A percentile compares a stretch with the other conserved stretches of the same genome.
phyloP scores from a whole-genome alignment of 192 early-diverging fungal species.

The Coemansia pectinata region DNA sequence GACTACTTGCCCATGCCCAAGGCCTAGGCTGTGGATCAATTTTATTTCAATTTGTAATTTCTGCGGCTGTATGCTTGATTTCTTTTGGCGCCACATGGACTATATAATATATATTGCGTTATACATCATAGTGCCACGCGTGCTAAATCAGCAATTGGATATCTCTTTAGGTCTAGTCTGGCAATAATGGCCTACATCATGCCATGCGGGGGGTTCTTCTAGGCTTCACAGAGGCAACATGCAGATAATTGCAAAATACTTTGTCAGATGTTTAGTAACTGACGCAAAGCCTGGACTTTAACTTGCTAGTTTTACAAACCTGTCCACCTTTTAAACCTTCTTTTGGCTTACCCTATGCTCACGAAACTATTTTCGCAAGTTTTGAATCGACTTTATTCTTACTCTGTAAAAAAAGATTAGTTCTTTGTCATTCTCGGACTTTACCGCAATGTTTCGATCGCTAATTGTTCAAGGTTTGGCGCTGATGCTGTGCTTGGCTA shows the following conservation, averaged over 20 bases:
- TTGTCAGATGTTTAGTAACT: neutral
- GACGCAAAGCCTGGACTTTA: neutral
- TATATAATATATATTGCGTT: neutral
- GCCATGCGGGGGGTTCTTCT: neutral
- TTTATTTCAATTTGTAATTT: neutral
- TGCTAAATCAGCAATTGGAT: neutral
- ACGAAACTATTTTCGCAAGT: neutral
- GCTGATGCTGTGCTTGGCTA: conserved; percentile 2
- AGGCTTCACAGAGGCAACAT: neutral
- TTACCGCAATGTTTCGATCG: neutral
- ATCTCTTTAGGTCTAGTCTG: neutral
- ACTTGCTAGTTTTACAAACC: neutral
- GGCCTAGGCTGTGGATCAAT: neutral
- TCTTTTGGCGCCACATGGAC: neutral
- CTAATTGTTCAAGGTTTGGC: neutral
- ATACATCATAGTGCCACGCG: neutral
- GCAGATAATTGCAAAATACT: neutral
- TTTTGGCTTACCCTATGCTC: neutral
- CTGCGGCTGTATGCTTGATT: neutral
- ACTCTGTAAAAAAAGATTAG: neutral
- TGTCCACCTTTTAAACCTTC: neutral
- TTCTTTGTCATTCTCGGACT: neutral
- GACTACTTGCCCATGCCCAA: conserved; percentile 41
- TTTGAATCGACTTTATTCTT: neutral
- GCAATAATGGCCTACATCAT: neutral